phyloP scores from a whole-genome alignment of 768 basidiomycete species.

The Tricholoma bakamatsutake region DNA sequence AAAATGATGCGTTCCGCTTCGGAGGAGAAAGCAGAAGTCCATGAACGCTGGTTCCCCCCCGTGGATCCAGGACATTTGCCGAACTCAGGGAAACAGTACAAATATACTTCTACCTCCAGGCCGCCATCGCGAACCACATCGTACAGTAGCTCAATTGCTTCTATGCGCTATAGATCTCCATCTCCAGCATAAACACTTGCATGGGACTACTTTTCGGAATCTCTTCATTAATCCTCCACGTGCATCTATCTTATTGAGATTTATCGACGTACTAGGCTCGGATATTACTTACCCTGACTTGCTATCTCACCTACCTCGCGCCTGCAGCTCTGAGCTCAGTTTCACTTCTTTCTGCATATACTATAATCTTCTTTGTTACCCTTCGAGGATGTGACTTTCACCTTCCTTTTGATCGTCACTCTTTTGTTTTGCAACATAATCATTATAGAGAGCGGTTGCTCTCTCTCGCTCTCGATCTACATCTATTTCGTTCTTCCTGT shows the following conservation, averaged over 20 bases:
- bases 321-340: not conserved
- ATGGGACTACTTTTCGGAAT: slow-evolving; percentile 11
- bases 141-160: slow-evolving; percentile 16
- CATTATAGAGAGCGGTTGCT: slow-evolving; percentile 18
- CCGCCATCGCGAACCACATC: slow-evolving; percentile 24
- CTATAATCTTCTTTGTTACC: not conserved
- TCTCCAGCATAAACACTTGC: slow-evolving; percentile 17
- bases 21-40: slow-evolving; percentile 59
- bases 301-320: not conserved
- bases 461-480: slow-evolving; percentile 11
- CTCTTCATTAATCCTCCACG: slow-evolving; percentile 8
- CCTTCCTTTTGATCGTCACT: slow-evolving; percentile 23
- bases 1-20: slow-evolving; percentile 57
- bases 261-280: slow-evolving; percentile 11
- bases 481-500: slow-evolving; percentile 9
- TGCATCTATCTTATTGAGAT: slow-evolving; percentile 28
- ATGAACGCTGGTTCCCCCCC: slow-evolving; percentile 63
- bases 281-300: not conserved
- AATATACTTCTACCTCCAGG: slow-evolving; percentile 14
- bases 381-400: slow-evolving; percentile 11
- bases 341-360: slow-evolving; percentile 13
- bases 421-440: slow-evolving; percentile 17
- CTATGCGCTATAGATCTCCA: slow-evolving; percentile 14
- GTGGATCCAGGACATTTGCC: slow-evolving; percentile 15
- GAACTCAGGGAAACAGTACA: slow-evolving; percentile 4